Conservation (phyloP, 2,329 filamentous ascomycete species). For the Xenoacremonium recifei region DNA sequence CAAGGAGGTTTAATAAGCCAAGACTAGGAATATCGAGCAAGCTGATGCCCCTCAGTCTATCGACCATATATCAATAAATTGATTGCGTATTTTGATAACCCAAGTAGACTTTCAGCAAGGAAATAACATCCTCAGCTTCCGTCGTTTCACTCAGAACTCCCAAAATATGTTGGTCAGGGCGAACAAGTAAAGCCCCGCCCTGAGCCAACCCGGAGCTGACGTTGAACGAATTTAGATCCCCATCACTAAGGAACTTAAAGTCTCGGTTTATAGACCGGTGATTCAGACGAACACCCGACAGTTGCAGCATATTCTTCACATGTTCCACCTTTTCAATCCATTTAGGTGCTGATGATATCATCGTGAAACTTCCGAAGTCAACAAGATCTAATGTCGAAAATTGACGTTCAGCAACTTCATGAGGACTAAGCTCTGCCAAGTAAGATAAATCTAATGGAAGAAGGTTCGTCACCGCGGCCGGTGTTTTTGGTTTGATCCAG, state of each 20-base stretch:
- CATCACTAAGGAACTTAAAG: constrained; percentile 1
- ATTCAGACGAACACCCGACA: background rate
- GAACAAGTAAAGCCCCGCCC: constrained; percentile 29
- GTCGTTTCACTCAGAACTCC: constrained; percentile 3
- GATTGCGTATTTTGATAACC: too few species aligned
- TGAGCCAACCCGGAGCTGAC: constrained; percentile 18
- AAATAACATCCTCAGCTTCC: background rate
- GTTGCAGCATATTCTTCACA: background rate
- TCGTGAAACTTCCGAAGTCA: constrained; percentile 1
- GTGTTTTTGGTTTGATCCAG: constrained; percentile 30
- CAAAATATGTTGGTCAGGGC: constrained; percentile 40
- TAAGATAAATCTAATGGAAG: constrained; percentile 4
- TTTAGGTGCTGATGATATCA: background rate
- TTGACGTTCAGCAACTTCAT: background rate
- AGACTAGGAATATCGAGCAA: too few species aligned
- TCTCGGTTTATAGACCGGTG: constrained; percentile 1
- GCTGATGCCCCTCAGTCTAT: too few species aligned
- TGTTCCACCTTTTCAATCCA: constrained; percentile 4
- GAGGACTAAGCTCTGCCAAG: constrained; percentile 1
- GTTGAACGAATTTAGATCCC: constrained; percentile 14
- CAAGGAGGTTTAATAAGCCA: too few species aligned
- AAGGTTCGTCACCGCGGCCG: background rate
- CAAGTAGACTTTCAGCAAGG: too few species aligned
- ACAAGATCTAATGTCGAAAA: constrained; percentile 8
- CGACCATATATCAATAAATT: too few species aligned